These are phyloP conservation scores for Allium sativum DNA, from an alignment of 106 monocot genomes.

Conservation along the genomic window DNA sequence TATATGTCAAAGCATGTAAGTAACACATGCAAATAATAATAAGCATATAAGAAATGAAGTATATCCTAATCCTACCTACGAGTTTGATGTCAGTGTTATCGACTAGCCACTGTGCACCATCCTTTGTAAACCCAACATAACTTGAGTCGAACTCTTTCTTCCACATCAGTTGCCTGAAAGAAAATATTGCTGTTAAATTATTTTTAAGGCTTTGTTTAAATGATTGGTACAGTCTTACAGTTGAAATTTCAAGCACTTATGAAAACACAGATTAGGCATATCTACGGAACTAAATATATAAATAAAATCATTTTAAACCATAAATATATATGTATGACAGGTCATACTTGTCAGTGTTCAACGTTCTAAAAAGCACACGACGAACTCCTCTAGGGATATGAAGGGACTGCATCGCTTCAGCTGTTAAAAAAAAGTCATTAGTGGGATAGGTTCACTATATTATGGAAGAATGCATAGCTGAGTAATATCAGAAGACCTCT, in stretches of 20 bases:
- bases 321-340: not conserved
- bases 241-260: too few species aligned
- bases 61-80: slow-evolving; percentile 38
- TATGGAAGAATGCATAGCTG: not conserved
- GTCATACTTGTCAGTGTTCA: slow-evolving; percentile 77
- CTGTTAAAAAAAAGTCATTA: slow-evolving; percentile 22
- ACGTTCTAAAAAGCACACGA: slow-evolving; percentile 84
- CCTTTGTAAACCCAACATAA: slow-evolving; percentile 79
- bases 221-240: not conserved
- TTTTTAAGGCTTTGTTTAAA: too few species aligned
- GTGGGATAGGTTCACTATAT: not conserved
- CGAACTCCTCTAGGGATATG: slow-evolving; percentile 73
- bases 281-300: too few species aligned
- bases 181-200: not conserved
- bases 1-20: too few species aligned
- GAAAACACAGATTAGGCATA: too few species aligned
- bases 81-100: slow-evolving; percentile 91
- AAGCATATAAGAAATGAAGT: too few species aligned
- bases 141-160: slow-evolving; percentile 85
- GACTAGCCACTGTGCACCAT: slow-evolving; percentile 83
- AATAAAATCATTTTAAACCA: not conserved
- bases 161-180: slow-evolving; percentile 67
- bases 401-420: slow-evolving; percentile 73
- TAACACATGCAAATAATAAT: too few species aligned
- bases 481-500: not conserved